A percentile compares a stretch with the other conserved stretches of the same genome.
These are phyloP conservation scores for Diaporthe vexans DNA, from an alignment of 2,329 filamentous ascomycete genomes.

Conservation along the genomic window DNA sequence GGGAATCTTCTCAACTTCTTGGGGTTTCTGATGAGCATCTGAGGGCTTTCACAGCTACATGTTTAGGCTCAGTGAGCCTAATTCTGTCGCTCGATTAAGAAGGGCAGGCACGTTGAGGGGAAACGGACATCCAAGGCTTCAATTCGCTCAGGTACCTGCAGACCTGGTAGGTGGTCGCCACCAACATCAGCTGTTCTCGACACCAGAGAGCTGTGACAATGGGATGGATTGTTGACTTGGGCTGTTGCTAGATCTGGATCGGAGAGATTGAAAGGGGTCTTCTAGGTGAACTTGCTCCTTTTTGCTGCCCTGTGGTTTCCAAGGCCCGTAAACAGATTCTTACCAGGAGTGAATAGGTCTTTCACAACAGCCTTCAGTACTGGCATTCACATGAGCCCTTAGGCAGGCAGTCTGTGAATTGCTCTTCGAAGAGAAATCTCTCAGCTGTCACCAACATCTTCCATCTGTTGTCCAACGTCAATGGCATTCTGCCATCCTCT, in stretches of 20 bases:
- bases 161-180: background rate
- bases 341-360: conserved; percentile 1
- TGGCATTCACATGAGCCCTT: background rate
- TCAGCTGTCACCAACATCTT: background rate
- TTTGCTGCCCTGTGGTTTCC: background rate
- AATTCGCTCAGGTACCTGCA: background rate
- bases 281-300: conserved; percentile 1
- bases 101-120: background rate
- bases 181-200: background rate
- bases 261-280: background rate
- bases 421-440: background rate
- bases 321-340: background rate
- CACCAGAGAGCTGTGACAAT: background rate
- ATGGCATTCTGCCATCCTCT: background rate
- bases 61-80: background rate
- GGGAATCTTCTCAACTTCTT: background rate
- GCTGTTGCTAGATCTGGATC: background rate
- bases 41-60: background rate
- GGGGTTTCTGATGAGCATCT: too few species aligned
- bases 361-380: background rate
- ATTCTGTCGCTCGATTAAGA: background rate
- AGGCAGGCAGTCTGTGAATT: background rate
- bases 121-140: background rate
- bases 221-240: background rate
- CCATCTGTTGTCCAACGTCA: background rate